A percentile compares a stretch with the other conserved stretches of the same genome.
phyloP scores from a whole-genome alignment of 106 monocot species.

The Gastrodia elata region DNA sequence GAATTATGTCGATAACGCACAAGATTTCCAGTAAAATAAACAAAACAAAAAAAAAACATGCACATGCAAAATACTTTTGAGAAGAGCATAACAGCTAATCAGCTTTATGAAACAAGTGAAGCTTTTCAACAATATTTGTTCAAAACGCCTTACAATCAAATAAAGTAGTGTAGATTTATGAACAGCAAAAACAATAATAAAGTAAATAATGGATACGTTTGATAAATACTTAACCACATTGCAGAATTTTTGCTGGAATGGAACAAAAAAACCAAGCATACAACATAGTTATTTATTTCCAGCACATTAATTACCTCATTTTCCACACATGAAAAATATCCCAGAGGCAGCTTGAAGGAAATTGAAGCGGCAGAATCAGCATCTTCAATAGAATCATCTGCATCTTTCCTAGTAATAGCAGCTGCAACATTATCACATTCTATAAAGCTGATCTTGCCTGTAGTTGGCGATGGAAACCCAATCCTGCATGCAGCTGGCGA shows the following conservation, averaged over 20 bases:
- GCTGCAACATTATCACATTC: constrained; percentile 8
- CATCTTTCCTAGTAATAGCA: constrained; percentile 14
- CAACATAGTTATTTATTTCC: background rate
- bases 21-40: background rate
- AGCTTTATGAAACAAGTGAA: background rate
- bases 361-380: constrained; percentile 26
- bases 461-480: constrained; percentile 40
- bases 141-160: background rate
- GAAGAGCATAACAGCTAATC: background rate
- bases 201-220: background rate
- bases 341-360: constrained; percentile 35
- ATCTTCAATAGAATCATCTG: constrained; percentile 21
- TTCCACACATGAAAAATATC: constrained; percentile 22
- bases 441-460: constrained; percentile 35
- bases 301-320: constrained; percentile 30
- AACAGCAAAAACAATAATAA: background rate
- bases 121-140: background rate
- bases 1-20: background rate
- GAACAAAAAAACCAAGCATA: background rate
- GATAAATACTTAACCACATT: background rate
- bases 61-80: background rate
- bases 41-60: too few relatives aligned
- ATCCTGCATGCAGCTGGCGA: constrained; percentile 58
- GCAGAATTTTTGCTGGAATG: background rate
- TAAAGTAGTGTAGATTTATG: background rate